Evolutionary conservation across 306 rosid genomes (phyloP), one percentile per base, ranked within the genome.

Genomic region (Senna tora): DNA sequence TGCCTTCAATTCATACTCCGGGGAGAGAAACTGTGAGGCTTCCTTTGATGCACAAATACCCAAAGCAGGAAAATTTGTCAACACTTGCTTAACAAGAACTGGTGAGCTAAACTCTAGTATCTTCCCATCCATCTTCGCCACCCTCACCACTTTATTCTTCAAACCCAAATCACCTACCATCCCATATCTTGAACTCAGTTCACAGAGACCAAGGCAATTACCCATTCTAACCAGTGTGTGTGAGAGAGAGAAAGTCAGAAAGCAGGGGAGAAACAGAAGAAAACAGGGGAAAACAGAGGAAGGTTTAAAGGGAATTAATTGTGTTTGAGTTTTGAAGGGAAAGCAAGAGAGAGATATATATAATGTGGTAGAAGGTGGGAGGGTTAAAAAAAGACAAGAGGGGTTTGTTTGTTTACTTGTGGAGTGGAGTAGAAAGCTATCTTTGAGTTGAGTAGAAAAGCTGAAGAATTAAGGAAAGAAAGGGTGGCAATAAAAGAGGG

Each of bases 81-180:
- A 22, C 46, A 89, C 76, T 32, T 89, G 89, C 67, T 86, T 84
- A 1, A 87, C 96, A 25, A 67, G 78, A 13, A 49, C 60, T 54
- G 92, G 89, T 0, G 72, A 15, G 5, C 63, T 80, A 58, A 89
- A 83, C 69, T 81, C 88, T 38, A 89, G 30, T 38, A 83, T 58
- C 64, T 83, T 83, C 16, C 92, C 92, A 56, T 90, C 91, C 34
- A 65, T 63, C 82, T 81, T 83, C 17, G 87, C 83, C 45, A 92
- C 80, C 74, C 58, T 77, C 50, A 85, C 67, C 28, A 82, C 71
- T 65, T 77, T 72, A 43, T 59, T 74, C 20, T 63, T 70, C 60
- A 80, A 73, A 45, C 20, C 45, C 19, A 42, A 32, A 14, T 30
- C 57, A 38, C 70, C 75, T 61, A 42, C 21, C 1, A 61, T 17